A percentile compares a stretch with the other conserved stretches of the same genome.
Evolutionary conservation across 805 yeast genomes (phyloP).

Genomic region (Saccharomycopsis babjevae): DNA sequence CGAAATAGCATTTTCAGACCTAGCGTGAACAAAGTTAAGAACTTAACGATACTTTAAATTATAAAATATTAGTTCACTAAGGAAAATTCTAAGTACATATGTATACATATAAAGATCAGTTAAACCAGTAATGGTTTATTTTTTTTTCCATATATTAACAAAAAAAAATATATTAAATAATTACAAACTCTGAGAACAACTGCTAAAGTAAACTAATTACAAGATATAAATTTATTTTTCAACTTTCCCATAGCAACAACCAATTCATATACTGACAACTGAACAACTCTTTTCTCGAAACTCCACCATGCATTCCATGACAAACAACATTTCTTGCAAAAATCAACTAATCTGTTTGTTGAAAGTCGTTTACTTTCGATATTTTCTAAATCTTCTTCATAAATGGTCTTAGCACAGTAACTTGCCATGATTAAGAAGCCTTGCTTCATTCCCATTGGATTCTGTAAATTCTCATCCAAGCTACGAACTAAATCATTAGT

Average conservation of each 20-base stretch:
- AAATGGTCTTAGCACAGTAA: slow-evolving; percentile 78
- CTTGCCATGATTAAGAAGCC: slow-evolving; percentile 83
- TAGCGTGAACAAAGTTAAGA: too few species aligned
- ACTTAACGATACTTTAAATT: too few species aligned
- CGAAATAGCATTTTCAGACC: too few species aligned
- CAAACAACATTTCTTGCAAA: slow-evolving; percentile 17
- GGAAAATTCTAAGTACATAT: too few species aligned
- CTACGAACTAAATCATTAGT: slow-evolving; percentile 90
- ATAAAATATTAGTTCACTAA: too few species aligned
- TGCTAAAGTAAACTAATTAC: neutral
- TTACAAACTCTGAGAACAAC: too few species aligned
- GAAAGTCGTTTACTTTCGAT: slow-evolving; percentile 19
- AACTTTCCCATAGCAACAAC: slow-evolving; percentile 1
- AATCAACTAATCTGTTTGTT: slow-evolving; percentile 8
- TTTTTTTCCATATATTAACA: too few species aligned
- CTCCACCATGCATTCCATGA: slow-evolving; percentile 25
- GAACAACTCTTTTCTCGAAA: slow-evolving; percentile 25
- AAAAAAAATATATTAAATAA: too few species aligned
- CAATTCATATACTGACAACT: slow-evolving; percentile 28
- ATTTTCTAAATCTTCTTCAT: slow-evolving; percentile 49
- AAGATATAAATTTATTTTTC: neutral
- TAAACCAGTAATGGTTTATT: too few species aligned
- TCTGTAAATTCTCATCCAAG: slow-evolving; percentile 71
- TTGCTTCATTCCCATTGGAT: slow-evolving; percentile 79
- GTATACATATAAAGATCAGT: too few species aligned